Percentiles rank a stretch among this genome's conserved stretches.
Evolutionary conservation across 371 early-diverging fungal species (phyloP).

Genomic region (Rozella allomycis): DNA sequence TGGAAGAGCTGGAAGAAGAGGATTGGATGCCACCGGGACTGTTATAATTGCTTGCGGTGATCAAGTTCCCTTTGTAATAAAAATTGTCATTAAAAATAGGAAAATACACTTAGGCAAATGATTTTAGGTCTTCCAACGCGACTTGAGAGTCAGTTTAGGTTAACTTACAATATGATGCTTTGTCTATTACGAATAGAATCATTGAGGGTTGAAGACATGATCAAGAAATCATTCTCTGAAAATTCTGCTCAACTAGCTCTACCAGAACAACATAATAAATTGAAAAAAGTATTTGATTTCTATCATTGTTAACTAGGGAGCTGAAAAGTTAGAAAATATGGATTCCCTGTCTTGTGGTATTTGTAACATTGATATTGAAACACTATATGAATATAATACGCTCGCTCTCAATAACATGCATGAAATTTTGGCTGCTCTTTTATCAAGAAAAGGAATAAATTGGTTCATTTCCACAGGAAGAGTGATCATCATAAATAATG

Average conservation of each 20-base stretch:
- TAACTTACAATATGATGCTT: constrained; percentile 97
- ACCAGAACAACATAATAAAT: constrained; percentile 40
- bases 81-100: too few species aligned
- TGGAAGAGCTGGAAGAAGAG: constrained; percentile 95
- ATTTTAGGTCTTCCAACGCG: constrained; percentile 69
- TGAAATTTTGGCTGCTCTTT: too few species aligned
- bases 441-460: too few species aligned
- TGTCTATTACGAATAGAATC: constrained; percentile 92
- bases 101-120: too few species aligned
- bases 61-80: too few species aligned
- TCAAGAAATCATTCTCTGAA: constrained; percentile 91
- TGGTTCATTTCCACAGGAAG: too few species aligned
- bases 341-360: constrained; percentile 38
- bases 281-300: neutral
- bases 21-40: constrained; percentile 78
- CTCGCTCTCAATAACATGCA: too few species aligned
- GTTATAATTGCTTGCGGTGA: constrained; percentile 73
- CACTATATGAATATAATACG: too few species aligned
- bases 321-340: neutral
- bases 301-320: neutral
- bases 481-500: too few species aligned
- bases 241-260: constrained; percentile 51
- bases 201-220: constrained; percentile 92
- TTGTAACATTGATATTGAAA: constrained; percentile 47
- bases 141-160: constrained; percentile 84